These are phyloP conservation scores for Sequoiadendron giganteum DNA, from an alignment of 75 land plant species.

Conservation along the genomic window DNA sequence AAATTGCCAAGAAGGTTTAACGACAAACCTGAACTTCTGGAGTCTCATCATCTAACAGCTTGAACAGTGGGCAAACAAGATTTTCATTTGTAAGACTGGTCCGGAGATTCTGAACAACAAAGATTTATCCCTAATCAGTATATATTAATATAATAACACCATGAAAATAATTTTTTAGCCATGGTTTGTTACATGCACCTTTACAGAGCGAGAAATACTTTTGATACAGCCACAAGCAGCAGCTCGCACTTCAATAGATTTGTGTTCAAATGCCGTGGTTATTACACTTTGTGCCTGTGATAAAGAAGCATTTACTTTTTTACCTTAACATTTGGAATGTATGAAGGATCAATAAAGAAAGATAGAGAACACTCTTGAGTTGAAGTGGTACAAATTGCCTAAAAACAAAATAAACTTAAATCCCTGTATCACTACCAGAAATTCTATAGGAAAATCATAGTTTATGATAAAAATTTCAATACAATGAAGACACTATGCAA, in stretches of 20 bases:
- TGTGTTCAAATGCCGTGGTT: slow-evolving; percentile 67
- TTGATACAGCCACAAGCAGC: slow-evolving; percentile 89
- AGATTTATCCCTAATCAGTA: slow-evolving; percentile 10
- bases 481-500: not conserved
- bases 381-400: not conserved
- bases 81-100: slow-evolving; percentile 69
- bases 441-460: not conserved
- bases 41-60: slow-evolving; percentile 65
- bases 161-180: not conserved
- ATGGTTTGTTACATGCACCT: slow-evolving; percentile 45
- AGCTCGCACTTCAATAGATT: slow-evolving; percentile 58
- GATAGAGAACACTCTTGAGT: not conserved
- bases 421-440: not conserved
- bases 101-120: slow-evolving; percentile 64
- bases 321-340: not conserved
- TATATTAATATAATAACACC: not conserved
- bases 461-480: not conserved
- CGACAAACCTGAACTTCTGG: slow-evolving; percentile 65
- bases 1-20: not conserved
- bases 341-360: not conserved
- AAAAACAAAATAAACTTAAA: not conserved
- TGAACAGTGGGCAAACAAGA: slow-evolving; percentile 57
- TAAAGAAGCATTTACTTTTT: not conserved
- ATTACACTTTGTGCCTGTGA: slow-evolving; percentile 59
- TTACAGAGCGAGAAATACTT: slow-evolving; percentile 85